Percentiles rank a stretch among this genome's conserved stretches.
phyloP scores from a whole-genome alignment of 2,329 filamentous ascomycete genomes.

The Scytalidium sp. region DNA sequence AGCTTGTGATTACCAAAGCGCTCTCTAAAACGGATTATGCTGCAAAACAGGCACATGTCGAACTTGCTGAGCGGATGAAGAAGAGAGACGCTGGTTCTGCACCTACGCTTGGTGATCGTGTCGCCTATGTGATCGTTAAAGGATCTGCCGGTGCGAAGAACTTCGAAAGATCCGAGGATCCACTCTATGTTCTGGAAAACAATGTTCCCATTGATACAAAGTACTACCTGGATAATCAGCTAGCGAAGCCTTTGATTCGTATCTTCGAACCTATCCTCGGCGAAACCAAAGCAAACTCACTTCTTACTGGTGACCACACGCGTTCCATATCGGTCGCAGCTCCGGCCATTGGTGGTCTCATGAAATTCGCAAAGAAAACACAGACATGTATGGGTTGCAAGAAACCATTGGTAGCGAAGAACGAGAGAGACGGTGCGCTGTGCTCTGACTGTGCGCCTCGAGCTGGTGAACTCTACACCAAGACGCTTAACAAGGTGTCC shows the following conservation, averaged over 20 bases:
- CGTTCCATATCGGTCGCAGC: constrained; percentile 91
- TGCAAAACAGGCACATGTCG: constrained; percentile 92
- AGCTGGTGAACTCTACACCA: constrained; percentile 89
- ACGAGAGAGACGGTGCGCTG: constrained; percentile 81
- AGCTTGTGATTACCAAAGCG: constrained; percentile 97
- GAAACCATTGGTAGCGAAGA: constrained; percentile 79
- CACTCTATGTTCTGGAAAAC: constrained; percentile 94
- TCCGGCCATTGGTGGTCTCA: constrained; percentile 85
- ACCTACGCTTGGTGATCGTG: constrained; percentile 87
- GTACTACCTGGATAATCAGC: constrained; percentile 98
- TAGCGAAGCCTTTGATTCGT: constrained; percentile 87
- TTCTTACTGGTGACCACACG: constrained; percentile 91
- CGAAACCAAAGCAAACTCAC: constrained; percentile 81
- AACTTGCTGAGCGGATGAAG: constrained; percentile 93
- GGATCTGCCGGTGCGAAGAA: constrained; percentile 87
- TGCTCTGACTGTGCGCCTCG: constrained; percentile 82
- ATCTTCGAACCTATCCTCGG: constrained; percentile 98
- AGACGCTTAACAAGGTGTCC: constrained; percentile 81
- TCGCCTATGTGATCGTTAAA: constrained; percentile 97
- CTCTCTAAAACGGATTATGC: constrained; percentile 87
- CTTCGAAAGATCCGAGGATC: constrained; percentile 96
- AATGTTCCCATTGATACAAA: constrained; percentile 97
- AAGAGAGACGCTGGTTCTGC: constrained; percentile 95
- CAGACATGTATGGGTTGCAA: constrained; percentile 99
- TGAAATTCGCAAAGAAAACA: constrained; percentile 99